Conservation (phyloP, 2,329 filamentous ascomycete genomes). For the Zymoseptoria crescenta region DNA sequence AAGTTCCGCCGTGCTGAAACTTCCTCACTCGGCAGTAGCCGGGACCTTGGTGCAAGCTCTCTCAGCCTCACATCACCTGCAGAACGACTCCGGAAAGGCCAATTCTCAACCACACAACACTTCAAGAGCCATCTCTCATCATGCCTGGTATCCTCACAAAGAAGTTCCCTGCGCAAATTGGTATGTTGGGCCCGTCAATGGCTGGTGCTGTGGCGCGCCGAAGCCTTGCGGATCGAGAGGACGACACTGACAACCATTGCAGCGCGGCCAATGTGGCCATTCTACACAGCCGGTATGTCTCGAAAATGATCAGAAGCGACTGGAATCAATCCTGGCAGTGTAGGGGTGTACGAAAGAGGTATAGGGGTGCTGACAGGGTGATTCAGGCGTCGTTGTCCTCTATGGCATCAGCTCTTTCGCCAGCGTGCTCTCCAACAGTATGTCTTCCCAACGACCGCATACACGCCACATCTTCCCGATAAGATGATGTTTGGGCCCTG, state of each 20-base stretch:
- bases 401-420: slow-evolving; percentile 87
- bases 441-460: slow-evolving; percentile 34
- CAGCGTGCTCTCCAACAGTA: slow-evolving; percentile 71
- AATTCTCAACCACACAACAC: background rate
- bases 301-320: background rate
- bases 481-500: too few relatives aligned
- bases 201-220: background rate
- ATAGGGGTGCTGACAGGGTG: slow-evolving; percentile 11
- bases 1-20: background rate
- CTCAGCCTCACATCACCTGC: background rate
- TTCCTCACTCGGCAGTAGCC: background rate
- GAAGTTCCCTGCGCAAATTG: slow-evolving; percentile 45
- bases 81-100: background rate
- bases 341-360: background rate
- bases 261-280: slow-evolving; percentile 89
- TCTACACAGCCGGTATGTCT: slow-evolving; percentile 79
- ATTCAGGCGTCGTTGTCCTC: slow-evolving; percentile 68
- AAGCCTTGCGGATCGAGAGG: background rate
- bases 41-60: background rate
- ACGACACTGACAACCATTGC: slow-evolving; percentile 24
- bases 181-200: slow-evolving; percentile 30
- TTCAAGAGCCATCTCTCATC: slow-evolving; percentile 8
- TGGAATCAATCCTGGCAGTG: background rate
- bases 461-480: background rate
- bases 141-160: slow-evolving; percentile 39